Conservation (phyloP, 2,329 filamentous ascomycete genomes). For the Pseudogymnoascus sp. region DNA sequence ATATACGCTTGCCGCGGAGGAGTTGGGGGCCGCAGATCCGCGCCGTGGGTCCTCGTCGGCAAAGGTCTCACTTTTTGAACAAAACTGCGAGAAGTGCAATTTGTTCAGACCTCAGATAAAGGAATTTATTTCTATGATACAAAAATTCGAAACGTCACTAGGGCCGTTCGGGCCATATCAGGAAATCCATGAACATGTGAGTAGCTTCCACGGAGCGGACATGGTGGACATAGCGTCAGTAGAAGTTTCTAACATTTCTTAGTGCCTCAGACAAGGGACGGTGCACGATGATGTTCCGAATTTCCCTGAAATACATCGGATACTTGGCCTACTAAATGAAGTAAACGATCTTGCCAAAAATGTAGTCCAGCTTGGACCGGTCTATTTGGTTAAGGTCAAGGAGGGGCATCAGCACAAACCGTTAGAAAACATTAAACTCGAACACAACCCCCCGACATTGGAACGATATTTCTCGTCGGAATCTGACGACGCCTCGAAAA, state of each 20-base stretch:
- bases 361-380: constrained; percentile 24
- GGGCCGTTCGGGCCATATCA: neutral
- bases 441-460: neutral
- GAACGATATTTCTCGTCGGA: constrained; percentile 8
- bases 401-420: neutral
- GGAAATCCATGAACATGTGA: constrained; percentile 7
- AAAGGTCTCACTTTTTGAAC: constrained; percentile 7
- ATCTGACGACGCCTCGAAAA: neutral
- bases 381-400: neutral
- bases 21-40: neutral
- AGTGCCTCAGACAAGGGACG: neutral
- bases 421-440: neutral
- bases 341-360: constrained; percentile 28
- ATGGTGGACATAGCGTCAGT: neutral
- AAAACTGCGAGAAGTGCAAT: constrained; percentile 1
- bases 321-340: constrained; percentile 26
- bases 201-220: neutral
- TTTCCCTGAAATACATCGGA: constrained; percentile 18
- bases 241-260: neutral
- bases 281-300: neutral
- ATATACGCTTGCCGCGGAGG: neutral
- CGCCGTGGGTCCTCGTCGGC: neutral
- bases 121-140: constrained; percentile 1
- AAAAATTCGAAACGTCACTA: constrained; percentile 2
- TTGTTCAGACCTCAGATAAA: constrained; percentile 2